These are phyloP conservation scores for Penicillium palitans DNA, from an alignment of 2,329 filamentous ascomycete species.

Conservation along the genomic window DNA sequence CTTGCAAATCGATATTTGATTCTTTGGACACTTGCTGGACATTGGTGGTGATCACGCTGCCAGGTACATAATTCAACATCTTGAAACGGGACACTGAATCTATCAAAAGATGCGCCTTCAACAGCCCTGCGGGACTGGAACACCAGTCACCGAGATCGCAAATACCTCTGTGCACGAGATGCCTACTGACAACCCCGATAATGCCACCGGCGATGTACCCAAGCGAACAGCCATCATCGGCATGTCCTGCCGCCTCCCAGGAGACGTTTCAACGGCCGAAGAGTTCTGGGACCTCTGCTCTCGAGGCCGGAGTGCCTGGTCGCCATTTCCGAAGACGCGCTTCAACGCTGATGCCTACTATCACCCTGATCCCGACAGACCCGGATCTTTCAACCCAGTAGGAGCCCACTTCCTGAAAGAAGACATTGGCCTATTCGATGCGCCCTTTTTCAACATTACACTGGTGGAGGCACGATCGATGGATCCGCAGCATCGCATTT, in stretches of 20 bases:
- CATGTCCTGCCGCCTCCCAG: conserved; percentile 30
- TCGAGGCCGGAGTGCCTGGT: conserved; percentile 25
- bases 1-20: conserved; percentile 6
- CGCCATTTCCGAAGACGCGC: conserved; percentile 22
- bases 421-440: conserved; percentile 30
- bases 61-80: conserved; percentile 18
- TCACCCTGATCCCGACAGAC: conserved; percentile 24
- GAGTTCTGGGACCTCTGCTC: conserved; percentile 29
- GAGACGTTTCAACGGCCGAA: conserved; percentile 24
- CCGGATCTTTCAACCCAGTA: conserved; percentile 23
- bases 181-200: neutral
- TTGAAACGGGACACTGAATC: conserved; percentile 1
- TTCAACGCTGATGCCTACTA: conserved; percentile 26
- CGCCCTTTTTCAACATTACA: conserved; percentile 33
- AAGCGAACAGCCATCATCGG: conserved; percentile 28
- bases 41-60: conserved; percentile 10
- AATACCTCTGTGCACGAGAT: conserved; percentile 5
- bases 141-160: conserved; percentile 4
- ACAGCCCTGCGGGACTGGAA: conserved; percentile 18
- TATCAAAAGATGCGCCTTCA: conserved; percentile 20
- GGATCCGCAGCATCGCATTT: conserved; percentile 28
- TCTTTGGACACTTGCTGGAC: conserved; percentile 8
- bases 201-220: conserved; percentile 6
- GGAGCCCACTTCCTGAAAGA: conserved; percentile 32
- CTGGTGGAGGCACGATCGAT: conserved; percentile 26